These are phyloP conservation scores for Nakataea oryzae DNA, from an alignment of 2,329 filamentous ascomycete genomes.

Conservation along the genomic window DNA sequence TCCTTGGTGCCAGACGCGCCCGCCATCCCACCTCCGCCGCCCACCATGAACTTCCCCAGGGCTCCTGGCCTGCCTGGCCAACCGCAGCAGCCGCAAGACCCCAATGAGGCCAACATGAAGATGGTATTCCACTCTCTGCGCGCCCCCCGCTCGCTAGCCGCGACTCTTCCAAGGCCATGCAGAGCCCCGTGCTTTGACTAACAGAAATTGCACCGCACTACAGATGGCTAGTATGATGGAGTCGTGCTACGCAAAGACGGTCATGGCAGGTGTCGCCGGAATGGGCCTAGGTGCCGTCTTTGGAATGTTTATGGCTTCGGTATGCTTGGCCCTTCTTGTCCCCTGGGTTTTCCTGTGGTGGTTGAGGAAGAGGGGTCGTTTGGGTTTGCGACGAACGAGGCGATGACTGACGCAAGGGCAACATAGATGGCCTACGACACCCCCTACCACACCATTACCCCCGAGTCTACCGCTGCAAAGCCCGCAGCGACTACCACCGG, in stretches of 20 bases:
- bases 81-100: slow-evolving; percentile 13
- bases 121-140: slow-evolving; percentile 12
- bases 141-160: not conserved
- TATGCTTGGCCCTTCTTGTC: slow-evolving; percentile 31
- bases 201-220: not conserved
- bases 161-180: not conserved
- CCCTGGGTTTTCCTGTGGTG: not conserved
- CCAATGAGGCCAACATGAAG: slow-evolving; percentile 42
- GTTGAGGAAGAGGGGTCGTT: not conserved
- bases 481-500: slow-evolving; percentile 5
- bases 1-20: not conserved
- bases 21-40: not conserved
- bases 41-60: slow-evolving; percentile 28
- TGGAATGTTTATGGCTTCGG: slow-evolving; percentile 94
- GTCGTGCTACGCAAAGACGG: slow-evolving; percentile 80
- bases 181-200: not conserved
- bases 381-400: no score
- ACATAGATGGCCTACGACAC: slow-evolving; percentile 95
- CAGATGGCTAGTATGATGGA: slow-evolving; percentile 52
- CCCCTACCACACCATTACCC: slow-evolving; percentile 49
- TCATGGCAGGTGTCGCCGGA: slow-evolving; percentile 84
- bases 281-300: slow-evolving; percentile 91
- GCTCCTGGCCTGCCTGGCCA: slow-evolving; percentile 9
- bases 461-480: slow-evolving; percentile 4
- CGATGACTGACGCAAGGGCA: not conserved